phyloP scores from a whole-genome alignment of 2,329 filamentous ascomycete genomes.

The Rhynchosporium agropyri region DNA sequence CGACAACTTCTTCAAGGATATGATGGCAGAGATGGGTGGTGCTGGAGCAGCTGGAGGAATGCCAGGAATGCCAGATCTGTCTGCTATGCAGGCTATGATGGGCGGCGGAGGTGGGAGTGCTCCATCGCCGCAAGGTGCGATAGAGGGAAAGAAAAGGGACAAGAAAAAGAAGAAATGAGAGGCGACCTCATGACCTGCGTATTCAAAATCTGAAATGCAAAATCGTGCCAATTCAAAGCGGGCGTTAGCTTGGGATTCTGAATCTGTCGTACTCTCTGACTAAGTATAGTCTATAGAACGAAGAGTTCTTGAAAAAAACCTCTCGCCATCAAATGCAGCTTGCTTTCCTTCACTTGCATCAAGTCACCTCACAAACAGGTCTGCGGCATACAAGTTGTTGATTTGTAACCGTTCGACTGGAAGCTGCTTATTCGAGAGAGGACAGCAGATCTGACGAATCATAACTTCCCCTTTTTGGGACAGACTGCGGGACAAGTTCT shows the following conservation, averaged over 20 bases:
- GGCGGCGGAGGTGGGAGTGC: constrained; percentile 39
- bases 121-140: constrained; percentile 33
- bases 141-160: constrained; percentile 50
- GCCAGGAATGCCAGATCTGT: constrained; percentile 47
- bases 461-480: neutral
- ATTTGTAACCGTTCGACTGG: neutral
- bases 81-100: constrained; percentile 57
- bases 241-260: constrained; percentile 1
- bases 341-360: too few relatives aligned
- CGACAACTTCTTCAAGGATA: constrained; percentile 93
- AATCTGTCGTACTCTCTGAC: neutral
- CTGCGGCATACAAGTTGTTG: neutral
- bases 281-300: neutral
- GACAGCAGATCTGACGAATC: constrained; percentile 6
- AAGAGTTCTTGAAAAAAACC: neutral
- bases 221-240: constrained; percentile 7
- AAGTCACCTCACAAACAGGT: too few relatives aligned
- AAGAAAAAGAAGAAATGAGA: constrained; percentile 38
- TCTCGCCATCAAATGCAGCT: neutral
- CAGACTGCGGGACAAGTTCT: neutral
- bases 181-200: neutral
- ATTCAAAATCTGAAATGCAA: neutral
- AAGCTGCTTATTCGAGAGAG: neutral
- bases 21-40: constrained; percentile 81
- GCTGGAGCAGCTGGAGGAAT: constrained; percentile 36